Evolutionary conservation across 2,329 filamentous ascomycete genomes (phyloP).

Genomic region (Amauroascus niger): DNA sequence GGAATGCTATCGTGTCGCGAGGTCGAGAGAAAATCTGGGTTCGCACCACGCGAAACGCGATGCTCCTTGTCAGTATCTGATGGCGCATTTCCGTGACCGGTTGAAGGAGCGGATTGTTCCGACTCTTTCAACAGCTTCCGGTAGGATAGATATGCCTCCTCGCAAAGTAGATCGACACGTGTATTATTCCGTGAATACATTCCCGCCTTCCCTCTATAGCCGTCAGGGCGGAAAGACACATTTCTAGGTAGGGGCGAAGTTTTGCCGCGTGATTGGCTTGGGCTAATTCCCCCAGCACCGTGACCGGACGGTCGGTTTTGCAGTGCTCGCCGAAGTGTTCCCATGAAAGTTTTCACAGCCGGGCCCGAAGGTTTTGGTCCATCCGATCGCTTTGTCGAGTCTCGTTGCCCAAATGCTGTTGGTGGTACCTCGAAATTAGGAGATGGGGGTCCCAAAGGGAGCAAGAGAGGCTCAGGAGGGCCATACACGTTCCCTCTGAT

Average conservation of each 20-base stretch:
- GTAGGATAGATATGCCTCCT: slow-evolving; percentile 67
- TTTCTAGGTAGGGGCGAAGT: slow-evolving; percentile 38
- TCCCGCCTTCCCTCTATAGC: slow-evolving; percentile 33
- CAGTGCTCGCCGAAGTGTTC: slow-evolving; percentile 72
- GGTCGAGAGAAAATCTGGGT: slow-evolving; percentile 3
- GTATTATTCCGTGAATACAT: slow-evolving; percentile 42
- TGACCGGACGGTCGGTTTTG: slow-evolving; percentile 47
- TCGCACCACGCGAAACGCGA: not conserved
- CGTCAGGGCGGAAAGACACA: slow-evolving; percentile 38
- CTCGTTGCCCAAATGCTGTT: slow-evolving; percentile 17
- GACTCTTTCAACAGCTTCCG: slow-evolving; percentile 60
- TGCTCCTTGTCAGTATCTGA: not conserved
- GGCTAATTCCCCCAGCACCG: not conserved
- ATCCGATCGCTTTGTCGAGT: slow-evolving; percentile 11
- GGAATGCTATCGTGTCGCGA: slow-evolving; percentile 25
- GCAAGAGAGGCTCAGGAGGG: slow-evolving; percentile 71
- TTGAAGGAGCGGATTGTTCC: slow-evolving; percentile 16
- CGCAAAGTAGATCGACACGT: slow-evolving; percentile 74
- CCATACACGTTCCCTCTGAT: slow-evolving; percentile 79
- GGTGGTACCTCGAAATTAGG: slow-evolving; percentile 30
- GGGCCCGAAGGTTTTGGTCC: slow-evolving; percentile 35
- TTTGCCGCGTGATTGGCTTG: slow-evolving; percentile 26
- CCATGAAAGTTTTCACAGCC: slow-evolving; percentile 76
- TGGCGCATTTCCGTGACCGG: slow-evolving; percentile 15
- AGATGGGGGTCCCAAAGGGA: slow-evolving; percentile 49